Base-by-base conservation (phyloP, 2,329 filamentous ascomycete genomes). In the Fusarium cicatricum region DNA sequence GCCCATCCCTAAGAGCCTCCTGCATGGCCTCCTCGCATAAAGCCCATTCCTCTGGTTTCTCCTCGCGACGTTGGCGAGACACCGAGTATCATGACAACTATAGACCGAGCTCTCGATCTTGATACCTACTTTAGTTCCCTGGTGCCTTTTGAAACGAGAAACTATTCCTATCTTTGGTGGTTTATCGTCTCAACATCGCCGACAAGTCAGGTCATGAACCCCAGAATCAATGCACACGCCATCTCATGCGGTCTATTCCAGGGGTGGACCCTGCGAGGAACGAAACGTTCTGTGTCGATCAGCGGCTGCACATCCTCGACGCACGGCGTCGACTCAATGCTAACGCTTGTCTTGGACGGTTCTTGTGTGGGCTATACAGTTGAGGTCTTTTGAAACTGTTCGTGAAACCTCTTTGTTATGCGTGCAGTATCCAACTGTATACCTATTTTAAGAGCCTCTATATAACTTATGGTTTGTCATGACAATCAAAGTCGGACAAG, bases 211-310 rank as follows among this genome's bases (percentile, higher is more conserved):
- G 26, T 32, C 36, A 48, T 48, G 15, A 33, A 48, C 36, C 45
- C 45, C 45, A 17, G 57, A 31, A 23, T 55, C 19, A 47, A 59
- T 37, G 54, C 60, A 40, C 43, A 61, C 44, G 43, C 53, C 56
- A 47, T 49, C 33, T 43, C 33, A 46, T 36, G 53, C 42, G 37
- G 37, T 44, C 39, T 21, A 23, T 31, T 36, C 23, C 60, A 48
- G 49, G 60, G 60, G 60, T 60, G 47, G 46, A 47, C 60, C 60
- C 60, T 63, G 47, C 40, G 39, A 46, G 23, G 44, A 42, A 50
- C 50, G 32, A 46, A 60, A 55, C 45, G 34, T 36, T 45, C 29
- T 43, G 32, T 36, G 50, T 29, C 41, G 51, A 60, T 52, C 55
- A 58, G 51, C 55, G 41, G 58, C 40, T 59, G 58, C 34, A 43